phyloP scores from a whole-genome alignment of 306 rosid genomes.

The Cicer arietinum region DNA sequence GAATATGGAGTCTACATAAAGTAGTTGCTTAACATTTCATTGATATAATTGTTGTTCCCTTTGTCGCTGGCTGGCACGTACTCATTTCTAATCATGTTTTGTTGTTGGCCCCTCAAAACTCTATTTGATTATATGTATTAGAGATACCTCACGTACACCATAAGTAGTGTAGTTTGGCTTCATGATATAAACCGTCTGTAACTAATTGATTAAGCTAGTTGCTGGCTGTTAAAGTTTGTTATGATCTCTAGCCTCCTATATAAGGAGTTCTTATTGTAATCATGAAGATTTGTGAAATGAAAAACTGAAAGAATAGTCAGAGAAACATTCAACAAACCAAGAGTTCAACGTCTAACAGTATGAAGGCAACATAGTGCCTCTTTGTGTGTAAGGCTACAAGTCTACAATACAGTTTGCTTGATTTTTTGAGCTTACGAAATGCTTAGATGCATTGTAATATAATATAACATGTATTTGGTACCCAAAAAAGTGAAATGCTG shows the following conservation, averaged over 20 bases:
- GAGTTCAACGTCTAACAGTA: too few species aligned
- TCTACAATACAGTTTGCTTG: conserved; percentile 20
- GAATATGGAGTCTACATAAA: conserved; percentile 21
- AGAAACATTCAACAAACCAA: too few species aligned
- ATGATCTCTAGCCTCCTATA: too few species aligned
- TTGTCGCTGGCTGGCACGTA: conserved; percentile 4
- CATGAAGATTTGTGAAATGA: too few species aligned
- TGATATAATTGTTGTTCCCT: conserved; percentile 32
- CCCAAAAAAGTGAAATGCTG: not conserved
- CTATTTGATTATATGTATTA: conserved; percentile 1
- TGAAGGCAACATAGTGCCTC: conserved; percentile 26
- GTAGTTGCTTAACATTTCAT: conserved; percentile 1
- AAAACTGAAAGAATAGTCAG: too few species aligned
- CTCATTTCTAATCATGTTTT: conserved; percentile 13
- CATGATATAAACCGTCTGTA: too few species aligned
- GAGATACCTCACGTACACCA: too few species aligned
- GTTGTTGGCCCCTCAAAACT: conserved; percentile 24
- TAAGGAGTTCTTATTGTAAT: too few species aligned
- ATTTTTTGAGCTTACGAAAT: conserved; percentile 3
- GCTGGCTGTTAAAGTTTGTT: too few species aligned
- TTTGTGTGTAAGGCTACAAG: not conserved
- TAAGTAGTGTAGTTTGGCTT: too few species aligned
- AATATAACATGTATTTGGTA: conserved; percentile 13
- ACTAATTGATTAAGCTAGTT: too few species aligned
- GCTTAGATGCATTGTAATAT: conserved; percentile 9